phyloP scores from a whole-genome alignment of 768 basidiomycete species.

The Kwoniella botswanensis region DNA sequence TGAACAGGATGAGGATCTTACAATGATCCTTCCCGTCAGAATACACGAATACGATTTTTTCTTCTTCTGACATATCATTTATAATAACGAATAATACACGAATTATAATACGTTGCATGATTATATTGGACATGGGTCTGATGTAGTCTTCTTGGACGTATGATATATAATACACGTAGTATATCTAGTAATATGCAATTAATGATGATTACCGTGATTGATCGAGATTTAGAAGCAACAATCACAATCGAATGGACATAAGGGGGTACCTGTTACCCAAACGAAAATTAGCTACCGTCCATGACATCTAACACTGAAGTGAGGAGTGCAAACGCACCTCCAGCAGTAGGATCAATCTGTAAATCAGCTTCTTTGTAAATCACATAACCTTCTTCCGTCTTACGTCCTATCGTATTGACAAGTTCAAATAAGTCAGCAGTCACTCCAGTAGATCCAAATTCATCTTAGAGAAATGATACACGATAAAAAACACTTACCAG shows the following conservation, averaged over 20 bases:
- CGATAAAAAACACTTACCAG: conserved; percentile 32
- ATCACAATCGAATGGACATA: conserved; percentile 59
- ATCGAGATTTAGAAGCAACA: conserved; percentile 44
- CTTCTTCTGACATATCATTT: too few relatives aligned
- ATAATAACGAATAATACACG: background rate
- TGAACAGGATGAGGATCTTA: too few relatives aligned
- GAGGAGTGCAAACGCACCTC: conserved; percentile 40
- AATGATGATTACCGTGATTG: background rate
- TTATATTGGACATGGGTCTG: background rate
- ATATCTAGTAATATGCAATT: background rate
- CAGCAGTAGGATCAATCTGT: conserved; percentile 55
- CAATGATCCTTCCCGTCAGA: too few relatives aligned
- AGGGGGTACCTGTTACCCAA: conserved; percentile 45
- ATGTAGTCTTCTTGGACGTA: background rate
- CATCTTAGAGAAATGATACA: background rate
- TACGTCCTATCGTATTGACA: conserved; percentile 45
- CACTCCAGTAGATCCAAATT: background rate
- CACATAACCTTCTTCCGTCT: conserved; percentile 58
- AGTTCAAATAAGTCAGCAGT: background rate
- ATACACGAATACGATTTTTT: background rate
- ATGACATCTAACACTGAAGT: too few relatives aligned
- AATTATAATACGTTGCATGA: background rate
- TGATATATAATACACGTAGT: background rate
- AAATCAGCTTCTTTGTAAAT: conserved; percentile 59
- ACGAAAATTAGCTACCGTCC: background rate